Conservation (phyloP, 495 filamentous ascomycete species). For the Annulohypoxylon stygium region DNA sequence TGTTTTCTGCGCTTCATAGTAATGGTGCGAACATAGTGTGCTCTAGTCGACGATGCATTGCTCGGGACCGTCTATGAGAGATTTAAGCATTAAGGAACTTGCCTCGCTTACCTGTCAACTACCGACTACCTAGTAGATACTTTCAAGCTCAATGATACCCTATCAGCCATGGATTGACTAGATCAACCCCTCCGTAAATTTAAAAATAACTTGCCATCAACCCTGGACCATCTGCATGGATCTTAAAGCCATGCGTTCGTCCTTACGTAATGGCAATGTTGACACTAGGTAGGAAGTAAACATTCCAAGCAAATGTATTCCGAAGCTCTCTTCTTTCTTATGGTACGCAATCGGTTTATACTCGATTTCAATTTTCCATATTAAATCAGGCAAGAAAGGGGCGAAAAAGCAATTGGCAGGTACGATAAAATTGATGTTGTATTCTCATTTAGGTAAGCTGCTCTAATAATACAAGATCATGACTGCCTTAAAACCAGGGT, state of each 20-base stretch:
- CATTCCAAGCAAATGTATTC: neutral
- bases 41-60: neutral
- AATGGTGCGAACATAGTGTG: neutral
- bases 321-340: neutral
- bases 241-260: neutral
- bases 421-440: neutral
- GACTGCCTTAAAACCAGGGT: neutral
- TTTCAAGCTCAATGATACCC: neutral
- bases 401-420: neutral
- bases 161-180: neutral
- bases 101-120: neutral
- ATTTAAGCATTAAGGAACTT: neutral
- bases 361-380: neutral
- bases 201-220: neutral
- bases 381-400: neutral
- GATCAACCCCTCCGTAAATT: neutral
- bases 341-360: neutral
- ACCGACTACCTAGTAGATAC: neutral
- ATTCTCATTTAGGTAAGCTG: neutral
- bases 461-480: neutral
- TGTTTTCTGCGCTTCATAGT: neutral
- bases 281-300: neutral
- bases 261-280: slow-evolving; percentile 1
- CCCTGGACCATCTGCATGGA: neutral
- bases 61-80: neutral